phyloP scores from a whole-genome alignment of 1,139 yeast species.

The Protomyces pachydermus region DNA sequence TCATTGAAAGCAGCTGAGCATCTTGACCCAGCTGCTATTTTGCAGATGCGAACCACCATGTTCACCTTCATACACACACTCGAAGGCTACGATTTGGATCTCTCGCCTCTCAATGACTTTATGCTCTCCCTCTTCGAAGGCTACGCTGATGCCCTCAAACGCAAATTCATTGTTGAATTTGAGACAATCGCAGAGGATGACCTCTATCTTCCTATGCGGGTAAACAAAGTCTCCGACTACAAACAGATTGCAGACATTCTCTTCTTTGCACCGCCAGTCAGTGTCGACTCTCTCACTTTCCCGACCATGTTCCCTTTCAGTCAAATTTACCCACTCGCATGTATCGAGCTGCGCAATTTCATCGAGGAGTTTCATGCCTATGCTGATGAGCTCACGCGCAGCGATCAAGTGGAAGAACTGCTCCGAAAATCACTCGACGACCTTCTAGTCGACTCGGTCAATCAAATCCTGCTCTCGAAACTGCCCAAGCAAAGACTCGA shows the following conservation, averaged over 20 bases:
- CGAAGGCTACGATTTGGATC: constrained; percentile 59
- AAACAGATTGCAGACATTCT: constrained; percentile 58
- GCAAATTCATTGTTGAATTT: constrained; percentile 60
- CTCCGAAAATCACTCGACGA: constrained; percentile 54
- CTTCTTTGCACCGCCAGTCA: constrained; percentile 58
- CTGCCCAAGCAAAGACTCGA: constrained; percentile 73
- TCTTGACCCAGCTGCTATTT: constrained; percentile 42
- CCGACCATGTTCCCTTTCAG: constrained; percentile 86
- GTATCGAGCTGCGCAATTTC: constrained; percentile 65
- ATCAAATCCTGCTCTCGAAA: constrained; percentile 60
- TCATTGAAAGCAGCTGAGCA: constrained; percentile 37
- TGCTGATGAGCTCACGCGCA: constrained; percentile 53
- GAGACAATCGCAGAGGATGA: constrained; percentile 63
- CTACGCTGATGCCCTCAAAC: constrained; percentile 54
- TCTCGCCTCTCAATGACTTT: constrained; percentile 58
- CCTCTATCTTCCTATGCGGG: constrained; percentile 81
- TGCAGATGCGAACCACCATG: constrained; percentile 52
- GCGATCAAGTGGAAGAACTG: constrained; percentile 42
- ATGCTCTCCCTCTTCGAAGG: constrained; percentile 57
- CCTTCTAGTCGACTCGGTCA: constrained; percentile 64
- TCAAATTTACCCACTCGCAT: constrained; percentile 77
- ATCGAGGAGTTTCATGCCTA: constrained; percentile 60
- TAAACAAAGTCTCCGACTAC: constrained; percentile 56
- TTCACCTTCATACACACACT: constrained; percentile 73
- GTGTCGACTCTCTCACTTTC: constrained; percentile 48